phyloP scores from a whole-genome alignment of 192 early-diverging fungal genomes.

The Coemansia interrupta region DNA sequence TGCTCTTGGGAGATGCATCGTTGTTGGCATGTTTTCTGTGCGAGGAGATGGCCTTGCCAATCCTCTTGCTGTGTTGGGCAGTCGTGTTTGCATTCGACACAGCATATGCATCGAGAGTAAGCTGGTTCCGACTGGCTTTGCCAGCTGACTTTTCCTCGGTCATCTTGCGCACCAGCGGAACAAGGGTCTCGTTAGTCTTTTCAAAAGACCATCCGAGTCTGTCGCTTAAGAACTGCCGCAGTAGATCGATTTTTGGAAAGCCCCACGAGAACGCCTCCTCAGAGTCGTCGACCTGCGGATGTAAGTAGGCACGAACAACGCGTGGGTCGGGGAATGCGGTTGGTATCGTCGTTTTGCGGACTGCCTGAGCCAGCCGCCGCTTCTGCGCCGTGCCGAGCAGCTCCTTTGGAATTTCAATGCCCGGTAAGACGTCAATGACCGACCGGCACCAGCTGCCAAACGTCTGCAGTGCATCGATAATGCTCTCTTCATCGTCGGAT shows the following conservation, averaged over 20 bases:
- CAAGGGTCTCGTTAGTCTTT: constrained; percentile 46
- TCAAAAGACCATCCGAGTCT: constrained; percentile 42
- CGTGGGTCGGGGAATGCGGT: constrained; percentile 73
- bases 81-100: background rate
- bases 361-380: constrained; percentile 56
- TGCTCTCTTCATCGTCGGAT: constrained; percentile 23
- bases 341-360: constrained; percentile 67
- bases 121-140: constrained; percentile 11
- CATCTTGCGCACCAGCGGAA: constrained; percentile 49
- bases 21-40: constrained; percentile 11
- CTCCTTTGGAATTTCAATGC: constrained; percentile 37
- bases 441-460: constrained; percentile 45
- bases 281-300: constrained; percentile 63
- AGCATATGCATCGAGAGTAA: constrained; percentile 30
- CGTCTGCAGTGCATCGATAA: constrained; percentile 20
- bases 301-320: constrained; percentile 74
- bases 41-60: constrained; percentile 40
- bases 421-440: constrained; percentile 46
- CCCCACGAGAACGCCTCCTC: constrained; percentile 36
- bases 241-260: constrained; percentile 48
- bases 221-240: constrained; percentile 50
- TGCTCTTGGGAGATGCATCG: background rate
- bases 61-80: constrained; percentile 33
- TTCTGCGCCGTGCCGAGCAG: constrained; percentile 23
- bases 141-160: constrained; percentile 10